Evolutionary conservation across 768 basidiomycete genomes (phyloP).

Genomic region (Psilocybe cubensis): DNA sequence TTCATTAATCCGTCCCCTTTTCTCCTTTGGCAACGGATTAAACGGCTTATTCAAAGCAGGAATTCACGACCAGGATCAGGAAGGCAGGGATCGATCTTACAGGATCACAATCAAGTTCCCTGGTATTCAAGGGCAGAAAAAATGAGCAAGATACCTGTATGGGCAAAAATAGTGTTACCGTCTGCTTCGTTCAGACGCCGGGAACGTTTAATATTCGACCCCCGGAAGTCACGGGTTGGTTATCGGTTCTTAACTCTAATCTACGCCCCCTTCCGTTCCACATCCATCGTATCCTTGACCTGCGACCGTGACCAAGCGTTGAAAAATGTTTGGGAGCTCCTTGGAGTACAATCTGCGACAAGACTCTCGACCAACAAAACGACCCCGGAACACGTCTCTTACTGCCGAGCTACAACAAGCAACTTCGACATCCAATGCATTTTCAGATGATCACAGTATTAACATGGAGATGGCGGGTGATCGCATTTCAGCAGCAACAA

Average conservation of each 20-base stretch:
- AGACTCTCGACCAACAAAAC: conserved; percentile 32
- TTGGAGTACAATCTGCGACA: conserved; percentile 19
- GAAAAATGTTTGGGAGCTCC: conserved; percentile 27
- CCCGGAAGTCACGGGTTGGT: conserved; percentile 35
- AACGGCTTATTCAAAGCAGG: background rate
- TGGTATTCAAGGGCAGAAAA: background rate
- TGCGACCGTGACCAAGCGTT: conserved; percentile 7
- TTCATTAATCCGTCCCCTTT: background rate
- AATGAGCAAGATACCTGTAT: conserved; percentile 7
- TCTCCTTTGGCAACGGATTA: background rate
- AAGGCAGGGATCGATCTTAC: background rate
- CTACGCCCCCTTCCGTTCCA: conserved; percentile 21
- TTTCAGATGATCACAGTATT: conserved; percentile 13
- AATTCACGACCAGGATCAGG: background rate
- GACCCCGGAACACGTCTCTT: conserved; percentile 31
- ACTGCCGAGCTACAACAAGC: conserved; percentile 12
- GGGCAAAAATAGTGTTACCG: conserved; percentile 21
- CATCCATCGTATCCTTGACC: conserved; percentile 10
- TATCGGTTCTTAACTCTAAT: conserved; percentile 26
- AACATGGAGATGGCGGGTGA: conserved; percentile 5
- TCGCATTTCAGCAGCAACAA: background rate
- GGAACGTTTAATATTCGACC: conserved; percentile 21
- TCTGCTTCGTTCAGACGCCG: conserved; percentile 13
- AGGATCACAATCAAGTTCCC: background rate
- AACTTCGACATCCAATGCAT: background rate